Percentiles rank a stretch among this genome's conserved stretches.
These are phyloP conservation scores for Desmodesmus armatus DNA, from an alignment of 139 green algal genomes.

Conservation along the genomic window DNA sequence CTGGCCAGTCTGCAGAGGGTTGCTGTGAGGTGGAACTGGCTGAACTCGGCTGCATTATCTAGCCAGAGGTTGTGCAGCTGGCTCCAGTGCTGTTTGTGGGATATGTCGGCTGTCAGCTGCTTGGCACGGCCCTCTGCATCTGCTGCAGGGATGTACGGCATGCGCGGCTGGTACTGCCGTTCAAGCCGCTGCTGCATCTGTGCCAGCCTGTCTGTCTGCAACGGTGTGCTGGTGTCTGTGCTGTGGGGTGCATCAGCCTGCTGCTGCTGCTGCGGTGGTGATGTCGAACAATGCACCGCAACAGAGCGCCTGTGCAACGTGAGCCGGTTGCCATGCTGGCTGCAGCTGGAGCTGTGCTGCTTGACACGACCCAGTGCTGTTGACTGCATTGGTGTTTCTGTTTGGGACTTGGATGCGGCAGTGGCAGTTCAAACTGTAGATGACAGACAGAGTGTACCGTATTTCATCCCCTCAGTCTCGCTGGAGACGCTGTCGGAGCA, in stretches of 20 bases:
- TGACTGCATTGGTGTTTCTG: too few relatives aligned
- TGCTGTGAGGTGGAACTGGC: not conserved
- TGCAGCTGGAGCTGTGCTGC: too few relatives aligned
- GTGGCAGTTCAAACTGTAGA: too few relatives aligned
- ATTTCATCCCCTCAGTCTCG: too few relatives aligned
- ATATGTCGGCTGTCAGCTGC: not conserved
- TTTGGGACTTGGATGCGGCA: too few relatives aligned
- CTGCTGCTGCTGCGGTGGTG: slow-evolving; percentile 2
- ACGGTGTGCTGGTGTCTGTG: not conserved
- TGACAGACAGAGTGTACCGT: too few relatives aligned
- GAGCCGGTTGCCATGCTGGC: too few relatives aligned
- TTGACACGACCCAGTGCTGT: too few relatives aligned
- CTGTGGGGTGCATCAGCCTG: not conserved
- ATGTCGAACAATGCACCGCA: not conserved
- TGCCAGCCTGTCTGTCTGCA: not conserved
- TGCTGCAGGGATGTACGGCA: not conserved
- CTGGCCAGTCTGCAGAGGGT: not conserved
- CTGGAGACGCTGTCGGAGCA: too few relatives aligned
- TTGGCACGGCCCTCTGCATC: not conserved
- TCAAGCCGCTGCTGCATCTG: not conserved
- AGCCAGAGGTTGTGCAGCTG: slow-evolving; percentile 3
- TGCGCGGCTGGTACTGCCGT: not conserved
- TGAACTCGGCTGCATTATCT: not conserved
- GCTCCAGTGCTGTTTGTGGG: not conserved
- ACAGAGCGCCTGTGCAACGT: too few relatives aligned